Evolutionary conservation across 345 rosid species (phyloP).

Genomic region (Eucalyptus cloeziana): DNA sequence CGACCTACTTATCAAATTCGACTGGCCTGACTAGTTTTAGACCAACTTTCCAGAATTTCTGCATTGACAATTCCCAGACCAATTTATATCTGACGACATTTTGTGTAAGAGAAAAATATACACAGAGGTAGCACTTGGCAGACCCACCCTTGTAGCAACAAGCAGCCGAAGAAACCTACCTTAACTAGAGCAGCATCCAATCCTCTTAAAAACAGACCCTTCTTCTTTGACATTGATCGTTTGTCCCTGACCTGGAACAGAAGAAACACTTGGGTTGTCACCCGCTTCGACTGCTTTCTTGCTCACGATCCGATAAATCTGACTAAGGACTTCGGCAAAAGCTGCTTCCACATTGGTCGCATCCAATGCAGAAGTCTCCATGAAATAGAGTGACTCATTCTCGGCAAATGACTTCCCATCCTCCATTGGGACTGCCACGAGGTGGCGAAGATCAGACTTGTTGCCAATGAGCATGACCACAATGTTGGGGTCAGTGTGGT

Average conservation of each 20-base stretch:
- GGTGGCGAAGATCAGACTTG: not conserved
- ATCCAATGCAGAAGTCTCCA: slow-evolving; percentile 47
- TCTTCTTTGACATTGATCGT: slow-evolving; percentile 33
- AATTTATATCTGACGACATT: not conserved
- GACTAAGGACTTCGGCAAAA: slow-evolving; percentile 30
- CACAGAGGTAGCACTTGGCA: not conserved
- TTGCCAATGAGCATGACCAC: not conserved
- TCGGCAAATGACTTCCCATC: slow-evolving; percentile 35
- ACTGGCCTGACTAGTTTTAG: not conserved
- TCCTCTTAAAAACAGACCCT: slow-evolving; percentile 8
- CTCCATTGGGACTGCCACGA: slow-evolving; percentile 11
- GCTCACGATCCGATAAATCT: slow-evolving; percentile 37
- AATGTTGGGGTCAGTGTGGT: not conserved
- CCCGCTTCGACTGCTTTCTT: slow-evolving; percentile 33
- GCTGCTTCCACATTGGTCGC: slow-evolving; percentile 40
- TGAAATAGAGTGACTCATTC: slow-evolving; percentile 31
- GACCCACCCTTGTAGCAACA: not conserved
- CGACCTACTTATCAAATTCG: not conserved
- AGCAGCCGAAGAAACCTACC: not conserved
- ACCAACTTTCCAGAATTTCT: not conserved
- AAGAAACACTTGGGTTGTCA: slow-evolving; percentile 13
- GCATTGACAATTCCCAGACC: not conserved
- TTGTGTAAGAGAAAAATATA: not conserved
- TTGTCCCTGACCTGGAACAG: slow-evolving; percentile 20
- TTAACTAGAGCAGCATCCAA: slow-evolving; percentile 29